Evolutionary conservation across 1,284 basidiomycete genomes (phyloP), one percentile per base, ranked within the genome.

Genomic region (Laetiporus sulphureus): DNA sequence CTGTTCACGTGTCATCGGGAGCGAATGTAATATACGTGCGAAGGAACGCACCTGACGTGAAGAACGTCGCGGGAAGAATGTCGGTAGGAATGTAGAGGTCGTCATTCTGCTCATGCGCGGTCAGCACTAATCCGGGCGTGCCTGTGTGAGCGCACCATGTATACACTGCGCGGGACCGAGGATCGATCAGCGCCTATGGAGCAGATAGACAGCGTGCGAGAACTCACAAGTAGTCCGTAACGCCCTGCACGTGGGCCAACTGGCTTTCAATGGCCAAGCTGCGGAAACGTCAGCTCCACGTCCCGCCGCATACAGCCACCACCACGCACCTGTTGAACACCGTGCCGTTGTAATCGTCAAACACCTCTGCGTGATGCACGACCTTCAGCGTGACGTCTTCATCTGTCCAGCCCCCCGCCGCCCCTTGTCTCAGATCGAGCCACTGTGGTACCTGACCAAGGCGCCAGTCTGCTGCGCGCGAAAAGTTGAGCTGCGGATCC

Each of bases 21-120:
- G 5, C 20, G 10, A 19, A 15, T 18, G 16, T 32, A 7, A 29
- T 3, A 21, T 3, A 16, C 10, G 4, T 13, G 15, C 12, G n/a
- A 1, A 16, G n/a, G 10, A 6, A 22, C 57, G 32, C 24, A 59
- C 58, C 48, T 8, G 56, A 53, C 3, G 57, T 60, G 38, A 56
- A 58, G 40, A 59, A 60, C 6, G 43, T 54, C 19, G 48, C 42
- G 8, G 56, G 56, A 3, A 53, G 51, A 3, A 60, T 46, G 2
- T 56, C 48, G 16, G 40, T 42, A 2, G 48, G 37, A 46, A 60
- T 50, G 46, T 50, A 60, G 33, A 60, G 53, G 40, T 60, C 58
- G 41, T 60, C 58, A 33, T 60, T 60, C 57, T 58, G 11, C n/a
- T 20, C 12, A 11, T 3, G 10, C 16, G 11, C 6, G 27, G 10